Evolutionary conservation across 1,139 yeast genomes (phyloP), one percentile per base, ranked within the genome.

Genomic region (Protomyces arabidopsidicola): DNA sequence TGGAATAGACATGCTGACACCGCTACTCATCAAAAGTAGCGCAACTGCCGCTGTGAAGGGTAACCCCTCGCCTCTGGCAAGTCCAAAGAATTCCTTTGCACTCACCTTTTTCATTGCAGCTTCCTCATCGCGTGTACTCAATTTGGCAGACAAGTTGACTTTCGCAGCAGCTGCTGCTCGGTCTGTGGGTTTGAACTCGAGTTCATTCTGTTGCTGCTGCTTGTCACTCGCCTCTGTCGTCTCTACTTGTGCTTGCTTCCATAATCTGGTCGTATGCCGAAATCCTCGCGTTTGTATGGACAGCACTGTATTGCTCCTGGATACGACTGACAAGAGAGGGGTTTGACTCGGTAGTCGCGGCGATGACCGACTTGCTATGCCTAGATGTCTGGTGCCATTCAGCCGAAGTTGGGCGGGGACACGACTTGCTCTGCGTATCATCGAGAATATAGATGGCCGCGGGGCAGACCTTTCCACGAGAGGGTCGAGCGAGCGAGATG

Each of bases 101-200:
- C 56, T 58, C 42, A 58, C 62, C 42, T 58, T 58, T n/a, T 58
- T 58, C 45, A 58, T 48, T 18, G 51, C 51, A n/a, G 48, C 48
- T 31, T 58, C 62, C 9, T 58, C 62, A 14, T 58, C 62, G 16
- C 55, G 22, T n/a, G 53, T 57, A 27, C 54, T 38, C 36, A 62
- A 31, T n/a, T 62, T 62, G 31, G 65, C 65, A 5, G 58, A 50
- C n/a, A 62, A 42, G 22, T 62, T 57, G 57, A 62, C 45, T 38
- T 56, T 39, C 4, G 65, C 53, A 8, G 65, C 65, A 10, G 50
- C 53, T 35, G 52, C 58, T 34, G 62, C 65, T 16, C 63, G 63
- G 14, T 57, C 58, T 20, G 57, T 57, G 20, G 60, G 60, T 16
- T 39, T 45, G 36, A 61, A 61, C 85, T 91, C 70, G 39, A 58